A percentile compares a stretch with the other conserved stretches of the same genome.
phyloP scores from a whole-genome alignment of 2,329 filamentous ascomycete genomes.

The Ophiostoma populinum region DNA sequence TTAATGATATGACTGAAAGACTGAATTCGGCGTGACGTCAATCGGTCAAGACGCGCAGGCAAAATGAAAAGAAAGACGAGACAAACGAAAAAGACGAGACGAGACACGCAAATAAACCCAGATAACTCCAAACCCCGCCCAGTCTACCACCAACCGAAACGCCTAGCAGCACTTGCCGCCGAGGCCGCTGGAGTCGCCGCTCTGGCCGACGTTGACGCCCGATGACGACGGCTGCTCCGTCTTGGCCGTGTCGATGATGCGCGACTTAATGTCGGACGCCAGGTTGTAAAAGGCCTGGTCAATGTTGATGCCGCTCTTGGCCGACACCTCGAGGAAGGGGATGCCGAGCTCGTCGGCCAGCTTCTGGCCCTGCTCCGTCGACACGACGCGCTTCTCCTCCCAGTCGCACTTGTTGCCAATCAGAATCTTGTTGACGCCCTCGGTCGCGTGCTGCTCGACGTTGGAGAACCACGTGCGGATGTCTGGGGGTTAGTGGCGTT shows the following conservation, averaged over 20 bases:
- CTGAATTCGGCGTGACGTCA: too few relatives aligned
- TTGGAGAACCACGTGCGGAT: constrained; percentile 99
- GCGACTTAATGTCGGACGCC: constrained; percentile 94
- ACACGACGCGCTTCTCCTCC: constrained; percentile 95
- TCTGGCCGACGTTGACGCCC: constrained; percentile 50
- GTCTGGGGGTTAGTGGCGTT: constrained; percentile 35
- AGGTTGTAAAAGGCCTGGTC: constrained; percentile 96
- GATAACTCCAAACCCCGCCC: constrained; percentile 8
- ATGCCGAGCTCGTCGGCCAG: constrained; percentile 93
- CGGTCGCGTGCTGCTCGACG: constrained; percentile 92
- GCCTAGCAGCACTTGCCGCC: constrained; percentile 62
- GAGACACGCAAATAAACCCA: constrained; percentile 1
- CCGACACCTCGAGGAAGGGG: constrained; percentile 94
- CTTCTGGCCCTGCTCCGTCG: constrained; percentile 80
- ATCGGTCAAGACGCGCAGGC: too few relatives aligned
- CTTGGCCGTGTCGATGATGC: constrained; percentile 82
- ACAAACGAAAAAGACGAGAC: constrained; percentile 3
- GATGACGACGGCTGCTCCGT: constrained; percentile 42
- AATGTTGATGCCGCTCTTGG: constrained; percentile 99
- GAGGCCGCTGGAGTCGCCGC: constrained; percentile 33
- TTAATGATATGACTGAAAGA: neutral
- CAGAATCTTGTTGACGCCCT: constrained; percentile 98
- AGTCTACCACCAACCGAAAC: constrained; percentile 10
- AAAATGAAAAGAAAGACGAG: neutral
- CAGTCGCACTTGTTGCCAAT: constrained; percentile 99